Base-by-base conservation (phyloP, 345 rosid species). In the Rubroshorea leprosula region DNA sequence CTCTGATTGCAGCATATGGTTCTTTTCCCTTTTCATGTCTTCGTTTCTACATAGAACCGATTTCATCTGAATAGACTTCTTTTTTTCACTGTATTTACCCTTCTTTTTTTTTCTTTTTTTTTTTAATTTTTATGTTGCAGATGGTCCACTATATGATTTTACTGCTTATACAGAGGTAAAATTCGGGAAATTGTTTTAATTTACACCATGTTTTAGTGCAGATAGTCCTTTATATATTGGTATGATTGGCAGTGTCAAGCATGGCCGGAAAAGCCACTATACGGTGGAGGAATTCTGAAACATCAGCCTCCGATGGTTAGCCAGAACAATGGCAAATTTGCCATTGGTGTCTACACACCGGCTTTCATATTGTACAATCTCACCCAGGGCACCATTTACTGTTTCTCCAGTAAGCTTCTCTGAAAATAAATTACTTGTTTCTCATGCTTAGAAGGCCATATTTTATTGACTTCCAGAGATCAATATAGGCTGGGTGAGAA, bases 151-250 rank as follows among this genome's bases (percentile, higher is more conserved):
- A 19, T 90, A 90, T 63, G 97, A 90, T 72, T 71, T 72, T 35
- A 80, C 85, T 26, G 94, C 91, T 5, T 83, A 85, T 54, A 76
- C 76, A 0, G 76, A 85, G 94, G 97, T 90, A 66, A 70, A 46
- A 0, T 39, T 29, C 46, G 14, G 53, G 53, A 59, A 29, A 46
- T 27, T 29, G 10, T 57, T 13, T 41, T 41, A 2, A 44, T 44
- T 15, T 44, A 44, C 16, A 7, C n/a, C n/a, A n/a, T n/a, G n/a
- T n/a, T n/a, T 0, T n/a, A 13, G 23, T 15, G 19, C 21, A 20
- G 23, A 35, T 14, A 14, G 23, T 23, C 6, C 21, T 41, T 19
- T 23, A 20, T 21, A 15, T 38, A 23, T 12, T 23, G 9, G 20
- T 19, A 10, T 23, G 50, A 12, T 51, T 65, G 57, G 63, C 89